Base-by-base conservation (phyloP, 2,329 filamentous ascomycete genomes). In the Neoascochyta sp. region DNA sequence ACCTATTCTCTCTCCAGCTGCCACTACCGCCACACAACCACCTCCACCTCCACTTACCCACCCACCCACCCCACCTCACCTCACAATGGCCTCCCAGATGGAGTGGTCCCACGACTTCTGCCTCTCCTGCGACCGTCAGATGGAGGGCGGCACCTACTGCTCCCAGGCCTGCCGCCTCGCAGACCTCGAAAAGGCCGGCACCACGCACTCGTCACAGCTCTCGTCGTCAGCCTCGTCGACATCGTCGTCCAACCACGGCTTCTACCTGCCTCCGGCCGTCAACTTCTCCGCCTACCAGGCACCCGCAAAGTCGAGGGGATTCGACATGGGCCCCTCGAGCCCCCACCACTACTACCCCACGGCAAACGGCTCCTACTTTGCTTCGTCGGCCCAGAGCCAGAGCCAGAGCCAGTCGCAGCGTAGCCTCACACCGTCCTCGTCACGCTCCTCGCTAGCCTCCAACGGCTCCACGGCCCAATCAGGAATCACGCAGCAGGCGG, bases 51-150 rank as follows among this genome's bases (percentile, higher is more conserved):
- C 12, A 32, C 32, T 9, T 9, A 10, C 17, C n/a, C 29, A 31
- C 15, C 32, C n/a, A n/a, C 17, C 14, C 18, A 22, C 13, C 18
- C 15, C n/a, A n/a, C 13, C 15, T 9, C 20, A 24, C 17, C 27
- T 18, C 14, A 22, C 21, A 20, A 65, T 65, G 62, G 48, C 62
- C 48, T 60, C 59, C 43, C 54, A 63, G 30, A 70, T 72, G 66
- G 68, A 71, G 57, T 95, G 89, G 87, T 85, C 85, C 53, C 86
- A 84, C 64, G 83, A 93, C 66, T 95, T 87, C 76, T 95, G 89
- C 74, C 80, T 95, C 52, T 81, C 84, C 70, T 95, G 89, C 72
- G 89, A 95, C 69, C 83, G 83, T 68, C 86, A 93, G 68, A 88
- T 84, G 39, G 63, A 66, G 39, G 81, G 81, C 41, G 81, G 81